These are phyloP conservation scores for Trichoderma virens DNA, from an alignment of 495 filamentous ascomycete genomes.

Conservation along the genomic window DNA sequence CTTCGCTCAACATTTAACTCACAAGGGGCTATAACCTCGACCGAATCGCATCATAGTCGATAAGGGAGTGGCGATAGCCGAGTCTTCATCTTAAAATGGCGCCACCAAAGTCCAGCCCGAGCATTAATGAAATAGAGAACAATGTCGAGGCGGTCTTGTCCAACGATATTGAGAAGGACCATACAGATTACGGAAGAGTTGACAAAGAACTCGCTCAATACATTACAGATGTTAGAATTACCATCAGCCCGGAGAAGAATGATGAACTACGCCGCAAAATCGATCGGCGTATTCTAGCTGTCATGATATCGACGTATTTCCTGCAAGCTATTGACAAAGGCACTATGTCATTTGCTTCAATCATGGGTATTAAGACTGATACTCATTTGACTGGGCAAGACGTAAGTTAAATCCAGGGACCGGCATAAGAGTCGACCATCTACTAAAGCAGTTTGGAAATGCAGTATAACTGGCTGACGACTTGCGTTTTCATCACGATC, in stretches of 20 bases:
- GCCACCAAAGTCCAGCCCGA: neutral
- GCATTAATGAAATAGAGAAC: neutral
- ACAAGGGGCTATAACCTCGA: too few species aligned
- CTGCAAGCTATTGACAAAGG: slow-evolving; percentile 68
- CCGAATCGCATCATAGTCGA: neutral
- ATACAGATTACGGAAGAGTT: slow-evolving; percentile 45
- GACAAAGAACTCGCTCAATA: slow-evolving; percentile 61
- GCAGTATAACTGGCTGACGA: slow-evolving; percentile 45
- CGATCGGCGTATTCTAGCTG: slow-evolving; percentile 38
- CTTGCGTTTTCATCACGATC: slow-evolving; percentile 47
- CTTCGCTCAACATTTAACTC: too few species aligned
- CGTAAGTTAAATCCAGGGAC: slow-evolving; percentile 17
- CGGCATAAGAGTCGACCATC: neutral
- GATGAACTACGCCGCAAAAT: slow-evolving; percentile 43
- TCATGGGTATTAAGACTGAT: slow-evolving; percentile 58
- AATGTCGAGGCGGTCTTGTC: neutral
- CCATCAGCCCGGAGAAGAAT: slow-evolving; percentile 48
- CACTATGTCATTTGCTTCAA: slow-evolving; percentile 60
- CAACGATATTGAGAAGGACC: slow-evolving; percentile 28
- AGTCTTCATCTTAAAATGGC: neutral
- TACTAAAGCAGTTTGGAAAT: neutral
- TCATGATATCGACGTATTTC: slow-evolving; percentile 58
- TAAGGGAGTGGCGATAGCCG: neutral
- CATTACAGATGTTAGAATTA: slow-evolving; percentile 37
- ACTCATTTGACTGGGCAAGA: slow-evolving; percentile 44